These are phyloP conservation scores for Pseudogymnoascus pannorum DNA, from an alignment of 2,329 filamentous ascomycete species.

Conservation along the genomic window DNA sequence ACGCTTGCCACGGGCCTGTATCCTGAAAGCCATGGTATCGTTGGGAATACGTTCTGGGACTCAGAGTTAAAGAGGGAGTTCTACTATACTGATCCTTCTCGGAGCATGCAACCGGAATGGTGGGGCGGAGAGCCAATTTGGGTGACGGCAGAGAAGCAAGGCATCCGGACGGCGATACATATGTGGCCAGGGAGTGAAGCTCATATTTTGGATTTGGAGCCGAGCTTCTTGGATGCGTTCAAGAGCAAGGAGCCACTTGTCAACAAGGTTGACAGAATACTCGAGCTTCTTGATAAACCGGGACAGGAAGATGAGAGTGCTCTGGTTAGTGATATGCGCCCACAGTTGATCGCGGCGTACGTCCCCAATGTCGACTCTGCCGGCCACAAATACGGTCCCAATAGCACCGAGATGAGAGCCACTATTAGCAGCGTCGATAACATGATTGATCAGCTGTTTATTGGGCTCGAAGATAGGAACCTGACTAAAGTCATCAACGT, in stretches of 20 bases:
- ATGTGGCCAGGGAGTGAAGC: conserved; percentile 99
- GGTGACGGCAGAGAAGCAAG: conserved; percentile 82
- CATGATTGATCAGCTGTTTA: conserved; percentile 73
- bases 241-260: conserved; percentile 68
- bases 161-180: conserved; percentile 74
- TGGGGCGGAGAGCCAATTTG: conserved; percentile 89
- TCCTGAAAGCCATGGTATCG: conserved; percentile 85
- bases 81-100: conserved; percentile 70
- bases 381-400: conserved; percentile 84
- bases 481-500: conserved; percentile 86
- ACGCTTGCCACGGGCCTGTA: conserved; percentile 88
- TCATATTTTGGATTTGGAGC: conserved; percentile 66
- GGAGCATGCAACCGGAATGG: conserved; percentile 81
- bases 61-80: conserved; percentile 70
- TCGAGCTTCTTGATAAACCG: conserved; percentile 79
- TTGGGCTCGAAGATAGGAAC: conserved; percentile 72
- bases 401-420: conserved; percentile 79
- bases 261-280: conserved; percentile 69
- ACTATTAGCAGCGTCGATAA: conserved; percentile 75
- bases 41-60: conserved; percentile 95
- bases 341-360: conserved; percentile 89
- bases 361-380: conserved; percentile 86
- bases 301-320: conserved; percentile 54
- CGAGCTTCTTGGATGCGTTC: conserved; percentile 76
- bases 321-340: conserved; percentile 51